Evolutionary conservation across 2,329 filamentous ascomycete species (phyloP), one percentile per base, ranked within the genome.

Genomic region (Nannizziopsis arthrosporioides): DNA sequence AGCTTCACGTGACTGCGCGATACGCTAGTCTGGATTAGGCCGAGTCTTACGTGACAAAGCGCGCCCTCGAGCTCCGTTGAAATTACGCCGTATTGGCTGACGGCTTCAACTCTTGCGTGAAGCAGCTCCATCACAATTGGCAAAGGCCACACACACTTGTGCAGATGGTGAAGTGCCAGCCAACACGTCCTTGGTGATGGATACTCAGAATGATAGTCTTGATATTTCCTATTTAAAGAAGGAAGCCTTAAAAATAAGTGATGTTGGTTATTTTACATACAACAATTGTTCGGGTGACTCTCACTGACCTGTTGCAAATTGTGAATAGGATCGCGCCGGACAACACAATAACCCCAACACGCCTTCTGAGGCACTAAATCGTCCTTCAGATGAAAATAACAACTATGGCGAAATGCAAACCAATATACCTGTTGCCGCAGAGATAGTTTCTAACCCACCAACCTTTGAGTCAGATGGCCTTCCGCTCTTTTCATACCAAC

Each of bases 211-310:
- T 30, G 63, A 68, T 50, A 68, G 66, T 47, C 57, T 68, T 50
- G 66, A 69, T 47, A 61, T 69, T 35, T 59, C 56, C 44, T 60
- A 61, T 52, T 53, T 68, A 51, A 64, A 67, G 64, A 64, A 63
- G 56, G 61, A 62, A 58, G 66, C 65, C 57, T 58, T 69, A 54
- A 63, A 63, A 17, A 56, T 63, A 55, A 59, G 62, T 56, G 61
- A 52, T 48, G 57, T 69, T 59, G 59, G 65, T 63, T 15, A 32
- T 1, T 43, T 8, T 15, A 30, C 12, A 14, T n/a, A 34, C 19
- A 31, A 42, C 12, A 35, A 37, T 46, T 22, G n/a, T 14, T 12
- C 12, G 6, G 39, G 17, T 48, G 36, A 38, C 37, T 36, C 10
- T 34, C 32, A 42, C 15, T 31, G 35, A 48, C 42, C 18, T 12